Evolutionary conservation across 257 asterid genomes (phyloP), one percentile per base, ranked within the genome.

Genomic region (Anisodus acutangulus): DNA sequence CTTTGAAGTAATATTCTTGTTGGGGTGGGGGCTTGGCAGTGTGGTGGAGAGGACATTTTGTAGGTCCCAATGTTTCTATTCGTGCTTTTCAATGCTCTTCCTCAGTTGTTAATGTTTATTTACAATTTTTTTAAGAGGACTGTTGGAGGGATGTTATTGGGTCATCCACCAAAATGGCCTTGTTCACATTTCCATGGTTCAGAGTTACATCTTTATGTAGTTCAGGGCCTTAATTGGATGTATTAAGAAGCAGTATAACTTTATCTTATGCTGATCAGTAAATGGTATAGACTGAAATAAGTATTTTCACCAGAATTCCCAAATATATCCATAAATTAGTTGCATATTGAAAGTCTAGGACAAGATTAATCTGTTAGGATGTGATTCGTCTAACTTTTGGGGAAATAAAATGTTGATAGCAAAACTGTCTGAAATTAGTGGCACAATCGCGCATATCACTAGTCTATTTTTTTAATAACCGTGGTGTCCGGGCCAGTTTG

Each of bases 41-140:
- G 60, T 53, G 63, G 47, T 35, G 39, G 81, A 51, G 63, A 15
- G 62, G 64, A 26, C 19, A 26, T 31, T 53, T 31, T 53, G 17
- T 13, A 26, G 26, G 62, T 49, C 43, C 62, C n/a, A 49, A 49
- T 74, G 62, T 74, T 10, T 74, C 31, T 53, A 15, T 78, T 8
- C 19, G 35, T 78, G 49, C 81, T 51, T 53, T 8, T 78, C 43
- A 15, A 53, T 78, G 82, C 82, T 78, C 62, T 51, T 53, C 62
- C 81, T 76, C 22, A 12, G 63, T 76, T 51, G 39, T 62, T 62
- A 62, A 35, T 66, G 17, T 66, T 66, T 66, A n/a, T 66, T 66
- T n/a, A 66, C n/a, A 31, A 66, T 31, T 41, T 66, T 66, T 31
- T 31, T 31, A 31, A 26, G 72, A 31, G 70, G 43, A 16, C 17